Evolutionary conservation across 1,284 basidiomycete genomes (phyloP).

Genomic region (Heterobasidion irregulare): DNA sequence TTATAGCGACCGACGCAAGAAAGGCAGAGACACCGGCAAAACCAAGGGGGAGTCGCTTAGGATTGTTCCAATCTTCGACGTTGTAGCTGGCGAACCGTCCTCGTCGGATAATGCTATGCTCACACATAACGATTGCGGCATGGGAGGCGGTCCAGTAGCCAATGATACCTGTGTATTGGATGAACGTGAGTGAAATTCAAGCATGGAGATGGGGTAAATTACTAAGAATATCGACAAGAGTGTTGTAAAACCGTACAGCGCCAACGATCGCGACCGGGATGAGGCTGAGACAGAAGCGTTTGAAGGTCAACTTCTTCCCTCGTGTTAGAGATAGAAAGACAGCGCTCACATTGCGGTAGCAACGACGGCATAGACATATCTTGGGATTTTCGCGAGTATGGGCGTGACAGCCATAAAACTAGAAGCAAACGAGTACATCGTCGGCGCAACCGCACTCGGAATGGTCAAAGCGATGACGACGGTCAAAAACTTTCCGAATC

Average conservation of each 20-base stretch:
- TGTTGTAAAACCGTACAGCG: slow-evolving; percentile 47
- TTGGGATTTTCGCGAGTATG: slow-evolving; percentile 49
- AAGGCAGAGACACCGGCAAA: slow-evolving; percentile 43
- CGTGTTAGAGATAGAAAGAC: slow-evolving; percentile 10
- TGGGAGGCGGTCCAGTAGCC: slow-evolving; percentile 58
- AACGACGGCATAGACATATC: slow-evolving; percentile 64
- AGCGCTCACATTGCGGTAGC: slow-evolving; percentile 58
- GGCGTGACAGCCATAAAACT: slow-evolving; percentile 64
- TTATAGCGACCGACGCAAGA: slow-evolving; percentile 33
- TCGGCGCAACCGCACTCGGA: slow-evolving; percentile 56
- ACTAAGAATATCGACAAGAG: slow-evolving; percentile 49
- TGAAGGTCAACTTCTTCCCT: slow-evolving; percentile 11
- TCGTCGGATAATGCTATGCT: slow-evolving; percentile 49
- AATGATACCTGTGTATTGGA: slow-evolving; percentile 31
- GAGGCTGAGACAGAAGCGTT: slow-evolving; percentile 24
- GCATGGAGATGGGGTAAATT: slow-evolving; percentile 12
- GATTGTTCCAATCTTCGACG: slow-evolving; percentile 32
- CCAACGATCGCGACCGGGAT: slow-evolving; percentile 55
- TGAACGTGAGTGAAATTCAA: background rate
- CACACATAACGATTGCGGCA: slow-evolving; percentile 41
- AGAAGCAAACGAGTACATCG: slow-evolving; percentile 71
- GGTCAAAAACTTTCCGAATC: slow-evolving; percentile 51
- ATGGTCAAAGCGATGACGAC: slow-evolving; percentile 38
- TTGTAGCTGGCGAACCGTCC: slow-evolving; percentile 25
- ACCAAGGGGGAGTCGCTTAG: slow-evolving; percentile 32